Evolutionary conservation across 1,284 basidiomycete genomes (phyloP).

Genomic region (Rhodotorula sp.): DNA sequence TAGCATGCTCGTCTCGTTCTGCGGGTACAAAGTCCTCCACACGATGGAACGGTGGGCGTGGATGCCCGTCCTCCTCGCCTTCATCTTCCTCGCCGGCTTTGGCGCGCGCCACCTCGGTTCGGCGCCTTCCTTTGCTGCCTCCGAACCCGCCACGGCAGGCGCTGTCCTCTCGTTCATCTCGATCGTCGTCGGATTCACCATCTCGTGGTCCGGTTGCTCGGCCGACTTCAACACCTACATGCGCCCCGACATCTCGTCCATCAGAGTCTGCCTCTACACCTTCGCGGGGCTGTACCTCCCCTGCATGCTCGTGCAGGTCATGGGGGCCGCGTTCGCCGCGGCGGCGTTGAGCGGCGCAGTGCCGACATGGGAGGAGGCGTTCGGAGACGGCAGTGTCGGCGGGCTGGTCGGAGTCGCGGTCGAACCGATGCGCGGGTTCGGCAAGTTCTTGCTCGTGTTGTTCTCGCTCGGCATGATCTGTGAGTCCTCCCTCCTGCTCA

Average conservation of each 20-base stretch:
- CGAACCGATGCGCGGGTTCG: slow-evolving; percentile 56
- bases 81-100: slow-evolving; percentile 48
- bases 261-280: slow-evolving; percentile 38
- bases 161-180: slow-evolving; percentile 48
- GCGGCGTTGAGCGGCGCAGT: slow-evolving; percentile 44
- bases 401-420: slow-evolving; percentile 43
- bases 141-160: slow-evolving; percentile 40
- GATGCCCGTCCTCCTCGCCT: slow-evolving; percentile 49
- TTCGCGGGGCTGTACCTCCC: slow-evolving; percentile 42
- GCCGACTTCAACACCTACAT: slow-evolving; percentile 48
- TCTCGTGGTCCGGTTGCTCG: slow-evolving; percentile 48
- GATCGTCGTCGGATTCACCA: slow-evolving; percentile 50
- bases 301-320: slow-evolving; percentile 46
- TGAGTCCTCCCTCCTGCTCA: not conserved
- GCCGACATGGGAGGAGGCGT: slow-evolving; percentile 46
- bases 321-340: slow-evolving; percentile 50
- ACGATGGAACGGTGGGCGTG: slow-evolving; percentile 37
- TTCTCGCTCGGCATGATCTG: slow-evolving; percentile 70
- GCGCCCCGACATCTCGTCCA: slow-evolving; percentile 21
- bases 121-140: slow-evolving; percentile 44
- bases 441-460: slow-evolving; percentile 79
- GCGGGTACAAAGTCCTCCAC: slow-evolving; percentile 68
- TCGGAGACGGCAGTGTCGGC: slow-evolving; percentile 54
- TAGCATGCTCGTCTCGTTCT: slow-evolving; percentile 75
- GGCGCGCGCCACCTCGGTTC: slow-evolving; percentile 47